These are phyloP conservation scores for Fusarium incarnatum DNA, from an alignment of 2,329 filamentous ascomycete genomes.

Conservation along the genomic window DNA sequence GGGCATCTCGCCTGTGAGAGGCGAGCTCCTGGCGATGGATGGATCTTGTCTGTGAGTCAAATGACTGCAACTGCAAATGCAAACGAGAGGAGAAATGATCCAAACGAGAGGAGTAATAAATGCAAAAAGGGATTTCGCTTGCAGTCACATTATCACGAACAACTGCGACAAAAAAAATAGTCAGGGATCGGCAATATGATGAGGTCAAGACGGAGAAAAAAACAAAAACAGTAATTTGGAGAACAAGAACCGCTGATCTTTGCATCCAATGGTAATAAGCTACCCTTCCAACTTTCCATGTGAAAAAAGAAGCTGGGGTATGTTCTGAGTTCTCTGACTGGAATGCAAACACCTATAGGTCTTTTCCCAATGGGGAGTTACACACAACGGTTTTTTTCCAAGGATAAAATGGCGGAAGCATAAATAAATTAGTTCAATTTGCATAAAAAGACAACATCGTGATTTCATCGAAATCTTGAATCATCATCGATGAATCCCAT, in stretches of 20 bases:
- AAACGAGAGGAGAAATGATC: too few relatives aligned
- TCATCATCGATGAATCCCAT: conserved; percentile 1
- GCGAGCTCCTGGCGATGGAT: conserved; percentile 5
- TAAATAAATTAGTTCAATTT: conserved; percentile 10
- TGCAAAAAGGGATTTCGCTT: background rate
- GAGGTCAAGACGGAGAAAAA: conserved; percentile 27
- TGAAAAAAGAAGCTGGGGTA: conserved; percentile 14
- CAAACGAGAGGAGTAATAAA: background rate
- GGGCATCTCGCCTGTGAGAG: conserved; percentile 32
- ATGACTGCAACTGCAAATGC: background rate
- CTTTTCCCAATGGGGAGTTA: conserved; percentile 18
- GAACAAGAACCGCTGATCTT: conserved; percentile 25
- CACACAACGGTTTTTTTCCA: conserved; percentile 23
- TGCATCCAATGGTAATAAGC: conserved; percentile 34
- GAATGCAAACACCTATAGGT: conserved; percentile 1
- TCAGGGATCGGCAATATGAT: conserved; percentile 12
- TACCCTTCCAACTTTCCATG: conserved; percentile 19
- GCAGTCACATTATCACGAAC: background rate
- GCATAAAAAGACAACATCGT: conserved; percentile 4
- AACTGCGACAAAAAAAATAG: background rate
- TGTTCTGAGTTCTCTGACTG: background rate
- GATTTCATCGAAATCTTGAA: conserved; percentile 14
- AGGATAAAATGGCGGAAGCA: conserved; percentile 14
- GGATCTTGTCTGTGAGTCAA: background rate
- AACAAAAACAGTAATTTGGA: conserved; percentile 1